These are phyloP conservation scores for Ganoderma lingzhi DNA, from an alignment of 1,284 basidiomycete genomes.

Conservation along the genomic window DNA sequence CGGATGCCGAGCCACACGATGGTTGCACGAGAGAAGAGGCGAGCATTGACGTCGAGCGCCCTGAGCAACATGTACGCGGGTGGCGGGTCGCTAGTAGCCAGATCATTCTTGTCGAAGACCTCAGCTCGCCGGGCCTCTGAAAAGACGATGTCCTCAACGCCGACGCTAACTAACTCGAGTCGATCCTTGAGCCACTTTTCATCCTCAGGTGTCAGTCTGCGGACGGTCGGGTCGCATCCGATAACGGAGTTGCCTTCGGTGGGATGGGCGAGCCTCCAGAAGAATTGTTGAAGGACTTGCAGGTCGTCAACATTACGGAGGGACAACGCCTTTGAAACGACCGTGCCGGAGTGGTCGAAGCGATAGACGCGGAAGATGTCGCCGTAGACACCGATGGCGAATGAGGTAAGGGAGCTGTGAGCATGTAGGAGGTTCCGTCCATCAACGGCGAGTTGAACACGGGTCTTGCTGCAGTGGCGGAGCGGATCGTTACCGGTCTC, in stretches of 20 bases:
- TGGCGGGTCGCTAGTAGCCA: background rate
- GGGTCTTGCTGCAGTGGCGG: background rate
- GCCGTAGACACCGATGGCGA: conserved; percentile 22
- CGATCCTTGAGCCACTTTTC: conserved; percentile 5
- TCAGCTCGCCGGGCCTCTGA: background rate
- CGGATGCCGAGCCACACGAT: conserved; percentile 10
- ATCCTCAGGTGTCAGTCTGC: background rate
- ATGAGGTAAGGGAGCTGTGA: conserved; percentile 19
- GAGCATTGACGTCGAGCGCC: conserved; percentile 20
- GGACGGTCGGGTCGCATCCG: conserved; percentile 8
- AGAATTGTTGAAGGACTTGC: conserved; percentile 12
- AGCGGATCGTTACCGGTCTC: conserved; percentile 9
- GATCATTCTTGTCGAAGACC: background rate
- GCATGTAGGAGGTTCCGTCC: conserved; percentile 24
- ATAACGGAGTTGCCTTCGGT: conserved; percentile 1
- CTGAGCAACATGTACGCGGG: conserved; percentile 15
- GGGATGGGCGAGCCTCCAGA: conserved; percentile 20
- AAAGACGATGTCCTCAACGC: background rate
- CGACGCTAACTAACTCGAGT: background rate
- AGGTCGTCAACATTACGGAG: background rate
- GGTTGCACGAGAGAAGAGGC: conserved; percentile 27
- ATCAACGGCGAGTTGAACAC: conserved; percentile 19
- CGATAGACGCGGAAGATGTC: conserved; percentile 12
- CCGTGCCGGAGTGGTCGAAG: conserved; percentile 17
- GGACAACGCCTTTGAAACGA: conserved; percentile 7